Evolutionary conservation across 1,284 basidiomycete species (phyloP).

Genomic region (Malassezia nana): DNA sequence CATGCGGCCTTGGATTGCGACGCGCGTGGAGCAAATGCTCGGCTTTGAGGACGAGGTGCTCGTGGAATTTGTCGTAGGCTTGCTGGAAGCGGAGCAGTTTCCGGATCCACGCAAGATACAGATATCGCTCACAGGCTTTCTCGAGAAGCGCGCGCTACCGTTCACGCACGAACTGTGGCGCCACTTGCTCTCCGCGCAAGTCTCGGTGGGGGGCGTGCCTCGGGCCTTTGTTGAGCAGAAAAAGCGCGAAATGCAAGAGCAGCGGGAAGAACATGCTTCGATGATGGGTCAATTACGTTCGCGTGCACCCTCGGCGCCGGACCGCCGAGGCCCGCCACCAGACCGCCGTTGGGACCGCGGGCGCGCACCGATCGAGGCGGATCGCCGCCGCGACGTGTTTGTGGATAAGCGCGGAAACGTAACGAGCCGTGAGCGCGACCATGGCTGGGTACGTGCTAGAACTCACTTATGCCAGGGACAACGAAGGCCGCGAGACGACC

Average conservation of each 20-base stretch:
- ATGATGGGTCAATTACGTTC: constrained; percentile 9
- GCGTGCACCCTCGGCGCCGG: background rate
- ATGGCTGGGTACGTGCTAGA: constrained; percentile 12
- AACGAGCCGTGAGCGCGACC: constrained; percentile 12
- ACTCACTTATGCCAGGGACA: background rate
- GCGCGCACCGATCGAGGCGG: constrained; percentile 9
- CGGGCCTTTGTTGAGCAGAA: constrained; percentile 89
- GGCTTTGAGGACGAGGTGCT: constrained; percentile 95
- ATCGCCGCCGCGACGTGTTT: constrained; percentile 3
- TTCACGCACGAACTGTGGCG: constrained; percentile 87
- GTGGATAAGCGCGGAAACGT: constrained; percentile 12
- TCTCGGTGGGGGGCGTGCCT: constrained; percentile 77
- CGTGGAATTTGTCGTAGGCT: constrained; percentile 84
- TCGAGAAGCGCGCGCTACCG: constrained; percentile 61
- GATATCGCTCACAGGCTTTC: constrained; percentile 82
- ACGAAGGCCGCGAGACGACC: background rate
- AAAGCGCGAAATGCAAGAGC: constrained; percentile 80
- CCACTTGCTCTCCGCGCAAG: constrained; percentile 78
- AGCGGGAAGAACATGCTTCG: constrained; percentile 26
- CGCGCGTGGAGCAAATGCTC: constrained; percentile 75
- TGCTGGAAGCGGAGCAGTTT: constrained; percentile 78
- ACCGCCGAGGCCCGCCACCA: background rate
- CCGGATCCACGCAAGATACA: constrained; percentile 93
- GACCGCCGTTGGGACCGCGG: constrained; percentile 17
- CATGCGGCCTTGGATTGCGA: constrained; percentile 71